Evolutionary conservation across 73 alveolate genomes (phyloP).

Genomic region (Tetrahymena elliotti): DNA sequence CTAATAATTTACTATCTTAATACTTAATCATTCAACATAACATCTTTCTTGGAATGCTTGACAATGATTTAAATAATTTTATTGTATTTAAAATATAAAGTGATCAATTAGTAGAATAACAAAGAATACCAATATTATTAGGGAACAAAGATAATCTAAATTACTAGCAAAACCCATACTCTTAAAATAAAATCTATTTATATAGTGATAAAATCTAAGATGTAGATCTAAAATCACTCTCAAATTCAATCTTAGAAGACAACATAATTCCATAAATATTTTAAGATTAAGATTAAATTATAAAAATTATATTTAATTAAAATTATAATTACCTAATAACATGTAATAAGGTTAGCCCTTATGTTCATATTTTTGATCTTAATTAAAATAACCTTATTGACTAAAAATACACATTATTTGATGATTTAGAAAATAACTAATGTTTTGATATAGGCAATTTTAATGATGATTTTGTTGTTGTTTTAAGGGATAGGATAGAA

Average conservation of each 20-base stretch:
- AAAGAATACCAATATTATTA: neutral
- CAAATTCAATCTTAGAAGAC: neutral
- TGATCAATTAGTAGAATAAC: neutral
- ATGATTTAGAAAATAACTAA: neutral
- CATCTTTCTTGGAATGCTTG: neutral
- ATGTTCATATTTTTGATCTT: neutral
- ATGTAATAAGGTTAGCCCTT: neutral
- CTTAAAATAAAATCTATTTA: neutral
- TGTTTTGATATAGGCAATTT: neutral
- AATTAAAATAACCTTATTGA: neutral
- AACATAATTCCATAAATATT: neutral
- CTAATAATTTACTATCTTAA: neutral
- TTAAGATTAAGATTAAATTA: neutral
- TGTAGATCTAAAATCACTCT: neutral
- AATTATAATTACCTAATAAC: neutral
- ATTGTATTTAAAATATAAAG: no score
- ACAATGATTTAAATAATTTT: neutral
- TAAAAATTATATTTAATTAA: neutral
- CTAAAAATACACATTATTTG: neutral
- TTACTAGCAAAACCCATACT: neutral
- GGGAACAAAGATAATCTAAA: neutral
- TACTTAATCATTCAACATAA: no score
- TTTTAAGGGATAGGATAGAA: neutral
- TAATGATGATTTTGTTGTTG: neutral
- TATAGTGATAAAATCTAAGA: neutral